Percentiles rank a stretch among this genome's conserved stretches.
Evolutionary conservation across 2,329 filamentous ascomycete species (phyloP).

Genomic region (Hymenoscyphus infarciens): DNA sequence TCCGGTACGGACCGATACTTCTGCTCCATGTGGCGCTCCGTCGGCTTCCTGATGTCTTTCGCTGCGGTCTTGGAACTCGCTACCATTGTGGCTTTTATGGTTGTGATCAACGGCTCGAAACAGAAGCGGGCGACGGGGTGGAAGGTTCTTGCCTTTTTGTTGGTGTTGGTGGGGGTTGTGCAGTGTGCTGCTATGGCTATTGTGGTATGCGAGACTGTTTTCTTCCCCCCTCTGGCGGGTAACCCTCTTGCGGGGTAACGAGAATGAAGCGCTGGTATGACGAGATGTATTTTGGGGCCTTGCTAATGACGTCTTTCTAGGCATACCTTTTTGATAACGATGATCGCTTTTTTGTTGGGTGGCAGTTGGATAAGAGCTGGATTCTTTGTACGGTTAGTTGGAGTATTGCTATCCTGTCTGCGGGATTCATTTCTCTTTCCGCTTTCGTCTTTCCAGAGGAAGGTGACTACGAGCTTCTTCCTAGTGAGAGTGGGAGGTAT

Average conservation of each 20-base stretch:
- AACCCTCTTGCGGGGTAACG: neutral
- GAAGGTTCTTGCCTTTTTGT: conserved; percentile 66
- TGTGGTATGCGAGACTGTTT: conserved; percentile 60
- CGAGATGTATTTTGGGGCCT: too few relatives aligned
- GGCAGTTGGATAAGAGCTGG: conserved; percentile 77
- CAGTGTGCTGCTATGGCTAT: conserved; percentile 77
- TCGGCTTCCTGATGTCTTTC: conserved; percentile 85
- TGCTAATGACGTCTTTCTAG: conserved; percentile 42
- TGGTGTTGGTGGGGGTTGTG: conserved; percentile 62
- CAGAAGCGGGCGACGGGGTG: conserved; percentile 78
- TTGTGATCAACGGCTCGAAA: conserved; percentile 75
- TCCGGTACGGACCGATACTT: conserved; percentile 58
- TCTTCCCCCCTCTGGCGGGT: neutral
- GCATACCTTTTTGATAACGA: conserved; percentile 81
- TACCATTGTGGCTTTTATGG: conserved; percentile 72
- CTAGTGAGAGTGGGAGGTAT: conserved; percentile 33
- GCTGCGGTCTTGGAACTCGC: conserved; percentile 78
- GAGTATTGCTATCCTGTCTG: conserved; percentile 49
- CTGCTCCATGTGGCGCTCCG: conserved; percentile 86
- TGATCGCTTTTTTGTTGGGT: conserved; percentile 77
- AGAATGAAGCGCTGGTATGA: too few relatives aligned
- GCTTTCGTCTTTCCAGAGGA: conserved; percentile 72
- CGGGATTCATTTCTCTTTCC: conserved; percentile 59
- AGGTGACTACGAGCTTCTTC: conserved; percentile 80
- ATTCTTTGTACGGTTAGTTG: conserved; percentile 62